Percentiles rank a stretch among this genome's conserved stretches.
phyloP scores from a whole-genome alignment of 2,329 filamentous ascomycete species.

The Xylariaceae sp. region DNA sequence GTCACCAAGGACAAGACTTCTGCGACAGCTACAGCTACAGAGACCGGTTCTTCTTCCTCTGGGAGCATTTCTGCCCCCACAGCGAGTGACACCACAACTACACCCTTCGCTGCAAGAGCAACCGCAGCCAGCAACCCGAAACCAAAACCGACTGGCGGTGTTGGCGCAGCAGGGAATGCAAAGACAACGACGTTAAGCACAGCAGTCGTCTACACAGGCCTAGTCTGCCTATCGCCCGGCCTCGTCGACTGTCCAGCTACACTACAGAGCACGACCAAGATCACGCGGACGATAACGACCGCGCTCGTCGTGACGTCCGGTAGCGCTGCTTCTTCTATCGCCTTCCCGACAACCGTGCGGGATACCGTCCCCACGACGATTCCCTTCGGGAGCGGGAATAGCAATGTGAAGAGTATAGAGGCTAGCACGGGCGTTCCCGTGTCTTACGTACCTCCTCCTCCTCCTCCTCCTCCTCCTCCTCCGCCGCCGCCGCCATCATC shows the following conservation, averaged over 20 bases:
- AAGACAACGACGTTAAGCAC: constrained; percentile 37
- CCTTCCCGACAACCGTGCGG: constrained; percentile 35
- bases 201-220: constrained; percentile 38
- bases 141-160: constrained; percentile 18
- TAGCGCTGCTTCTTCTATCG: constrained; percentile 33
- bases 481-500: constrained; percentile 32
- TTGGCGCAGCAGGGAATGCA: constrained; percentile 17
- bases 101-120: too few species aligned
- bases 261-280: constrained; percentile 40
- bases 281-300: constrained; percentile 35
- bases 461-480: constrained; percentile 31
- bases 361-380: constrained; percentile 31
- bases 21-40: background rate
- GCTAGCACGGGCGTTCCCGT: constrained; percentile 39
- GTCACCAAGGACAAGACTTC: constrained; percentile 23
- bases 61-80: too few species aligned
- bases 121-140: constrained; percentile 11
- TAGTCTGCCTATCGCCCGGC: constrained; percentile 37
- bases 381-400: constrained; percentile 43
- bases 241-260: constrained; percentile 46
- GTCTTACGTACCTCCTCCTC: constrained; percentile 39
- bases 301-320: constrained; percentile 36
- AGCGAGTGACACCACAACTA: too few species aligned
- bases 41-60: too few species aligned
- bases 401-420: constrained; percentile 31